Evolutionary conservation across 352 stramenopile genomes (phyloP).

Genomic region (Pythium periplocum): DNA sequence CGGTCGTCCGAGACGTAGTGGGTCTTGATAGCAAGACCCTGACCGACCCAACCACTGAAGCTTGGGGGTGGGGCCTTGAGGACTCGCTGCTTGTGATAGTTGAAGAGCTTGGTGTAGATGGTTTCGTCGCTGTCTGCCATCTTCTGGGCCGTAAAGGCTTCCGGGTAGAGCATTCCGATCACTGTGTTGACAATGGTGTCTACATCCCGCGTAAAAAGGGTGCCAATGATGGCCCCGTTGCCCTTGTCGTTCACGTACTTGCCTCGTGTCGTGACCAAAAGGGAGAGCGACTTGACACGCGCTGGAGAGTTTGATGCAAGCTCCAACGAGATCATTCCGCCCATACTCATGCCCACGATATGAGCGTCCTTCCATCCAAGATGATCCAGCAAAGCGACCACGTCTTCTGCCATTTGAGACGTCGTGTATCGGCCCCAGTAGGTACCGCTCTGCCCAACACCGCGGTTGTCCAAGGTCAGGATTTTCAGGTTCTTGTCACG

Average conservation of each 20-base stretch:
- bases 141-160: slow-evolving; percentile 24
- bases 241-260: slow-evolving; percentile 28
- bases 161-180: slow-evolving; percentile 51
- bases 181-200: slow-evolving; percentile 35
- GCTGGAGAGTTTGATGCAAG: slow-evolving; percentile 34
- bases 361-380: slow-evolving; percentile 34
- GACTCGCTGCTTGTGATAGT: slow-evolving; percentile 29
- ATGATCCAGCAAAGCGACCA: slow-evolving; percentile 48
- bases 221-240: slow-evolving; percentile 26
- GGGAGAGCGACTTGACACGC: slow-evolving; percentile 49
- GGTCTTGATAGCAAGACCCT: slow-evolving; percentile 37
- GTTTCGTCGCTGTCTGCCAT: slow-evolving; percentile 29
- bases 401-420: slow-evolving; percentile 49
- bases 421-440: slow-evolving; percentile 48
- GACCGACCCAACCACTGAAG: slow-evolving; percentile 29
- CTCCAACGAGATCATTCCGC: slow-evolving; percentile 68
- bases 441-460: slow-evolving; percentile 35
- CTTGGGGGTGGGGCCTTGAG: slow-evolving; percentile 14
- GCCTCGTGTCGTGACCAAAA: slow-evolving; percentile 56
- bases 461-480: slow-evolving; percentile 55
- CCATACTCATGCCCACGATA: slow-evolving; percentile 41
- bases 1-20: slow-evolving; percentile 38
- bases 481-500: slow-evolving; percentile 34
- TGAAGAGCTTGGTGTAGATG: slow-evolving; percentile 35
- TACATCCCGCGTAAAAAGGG: slow-evolving; percentile 28